Evolutionary conservation across 2,329 filamentous ascomycete species (phyloP), one percentile per base, ranked within the genome.

Genomic region (Hypoxylon rubiginosum): DNA sequence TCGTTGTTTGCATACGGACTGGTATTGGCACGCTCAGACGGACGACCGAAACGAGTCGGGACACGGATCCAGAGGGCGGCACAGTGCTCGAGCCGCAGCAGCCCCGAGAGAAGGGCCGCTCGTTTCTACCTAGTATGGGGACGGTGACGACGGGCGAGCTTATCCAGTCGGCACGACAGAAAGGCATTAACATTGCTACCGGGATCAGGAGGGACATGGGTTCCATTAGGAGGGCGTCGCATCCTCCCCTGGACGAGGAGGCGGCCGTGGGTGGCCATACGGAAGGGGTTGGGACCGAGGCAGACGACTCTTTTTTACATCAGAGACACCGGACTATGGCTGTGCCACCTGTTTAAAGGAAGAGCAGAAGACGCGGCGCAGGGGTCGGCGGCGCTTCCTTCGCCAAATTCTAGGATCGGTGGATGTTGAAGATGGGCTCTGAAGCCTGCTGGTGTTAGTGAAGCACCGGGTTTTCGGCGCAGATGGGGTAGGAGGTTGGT

Each of bases 271-370:
- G 30, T n/a, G 24, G 10, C 10, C 15, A 17, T 26, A 15, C 11
- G 48, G 53, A 51, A 24, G 39, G 28, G 11, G 48, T 51, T 5
- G 52, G 32, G 59, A 53, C 17, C 15, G 43, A 58, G 17, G 26
- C 26, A 13, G 57, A 41, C 21, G 48, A 51, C 48, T 60, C 71
- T 74, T 74, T 74, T 74, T 74, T 74, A 74, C 71, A 57, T 50
- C 41, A 19, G 46, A 64, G 59, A 45, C 58, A 58, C 45, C 58
- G 34, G 59, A 51, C 54, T 41, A 58, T 17, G 64, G 59, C 45
- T 72, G 70, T 54, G 59, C 55, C 19, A 15, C 64, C 60, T 71
- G 68, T 36, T 36, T 55, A 52, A 52, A 48, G 36, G 59, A 67
- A 39, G 53, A 62, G 15, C 57, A 58, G 24, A 68, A 58, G 58